Conservation (phyloP, 139 green algal species). For the Trebouxia sp. region DNA sequence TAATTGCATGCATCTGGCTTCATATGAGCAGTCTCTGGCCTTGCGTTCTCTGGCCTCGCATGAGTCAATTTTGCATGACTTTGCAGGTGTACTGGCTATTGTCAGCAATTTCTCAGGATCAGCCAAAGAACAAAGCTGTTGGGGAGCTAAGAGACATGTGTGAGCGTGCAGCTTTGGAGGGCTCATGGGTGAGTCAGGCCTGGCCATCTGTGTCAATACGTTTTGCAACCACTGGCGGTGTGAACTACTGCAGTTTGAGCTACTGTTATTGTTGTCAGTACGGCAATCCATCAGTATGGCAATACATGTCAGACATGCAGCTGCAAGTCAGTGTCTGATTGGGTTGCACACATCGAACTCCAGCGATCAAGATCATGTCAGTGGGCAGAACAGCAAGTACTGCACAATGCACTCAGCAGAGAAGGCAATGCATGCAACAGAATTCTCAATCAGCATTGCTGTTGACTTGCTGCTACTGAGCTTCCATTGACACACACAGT, state of each 20-base stretch:
- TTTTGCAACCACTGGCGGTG: not conserved
- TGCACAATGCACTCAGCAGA: not conserved
- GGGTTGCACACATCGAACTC: not conserved
- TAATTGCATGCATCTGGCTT: too few relatives aligned
- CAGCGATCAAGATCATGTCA: not conserved
- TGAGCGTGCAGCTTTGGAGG: conserved; percentile 78
- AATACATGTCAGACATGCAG: too few relatives aligned
- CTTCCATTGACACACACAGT: too few relatives aligned
- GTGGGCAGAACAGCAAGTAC: not conserved
- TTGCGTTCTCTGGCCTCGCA: too few relatives aligned
- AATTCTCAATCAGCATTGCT: not conserved
- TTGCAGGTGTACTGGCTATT: conserved; percentile 89
- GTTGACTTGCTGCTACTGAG: too few relatives aligned
- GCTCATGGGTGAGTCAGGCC: conserved; percentile 63
- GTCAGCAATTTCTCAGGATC: conserved; percentile 86
- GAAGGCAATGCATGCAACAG: not conserved
- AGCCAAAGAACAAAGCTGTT: conserved; percentile 62
- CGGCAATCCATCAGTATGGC: too few relatives aligned
- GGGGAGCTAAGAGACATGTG: conserved; percentile 55
- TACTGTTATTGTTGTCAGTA: too few relatives aligned
- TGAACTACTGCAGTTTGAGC: too few relatives aligned
- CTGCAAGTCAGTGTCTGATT: not conserved
- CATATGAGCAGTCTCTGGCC: too few relatives aligned
- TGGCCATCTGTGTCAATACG: not conserved
- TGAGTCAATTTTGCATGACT: too few relatives aligned